These are phyloP conservation scores for Blakeslea trispora DNA, from an alignment of 371 early-diverging fungal genomes.

Conservation along the genomic window DNA sequence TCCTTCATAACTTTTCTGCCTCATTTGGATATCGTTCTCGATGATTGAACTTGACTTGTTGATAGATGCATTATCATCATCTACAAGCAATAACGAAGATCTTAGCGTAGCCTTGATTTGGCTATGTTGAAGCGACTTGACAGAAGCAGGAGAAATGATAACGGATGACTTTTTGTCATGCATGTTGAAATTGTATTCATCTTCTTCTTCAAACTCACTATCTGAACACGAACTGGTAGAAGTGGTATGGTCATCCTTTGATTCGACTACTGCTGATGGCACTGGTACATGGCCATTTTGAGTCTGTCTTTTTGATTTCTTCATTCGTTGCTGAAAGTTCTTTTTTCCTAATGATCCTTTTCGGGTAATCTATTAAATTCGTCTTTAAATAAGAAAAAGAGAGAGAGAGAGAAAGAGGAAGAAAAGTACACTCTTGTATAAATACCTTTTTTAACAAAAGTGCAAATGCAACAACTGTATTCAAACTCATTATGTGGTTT, in stretches of 20 bases:
- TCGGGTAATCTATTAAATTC: slow-evolving; percentile 22
- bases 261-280: not conserved
- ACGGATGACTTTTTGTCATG: slow-evolving; percentile 12
- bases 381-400: not conserved
- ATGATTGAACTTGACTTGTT: not conserved
- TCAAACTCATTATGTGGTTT: slow-evolving; percentile 31
- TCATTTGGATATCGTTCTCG: not conserved
- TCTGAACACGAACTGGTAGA: slow-evolving; percentile 8
- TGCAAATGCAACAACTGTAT: slow-evolving; percentile 36
- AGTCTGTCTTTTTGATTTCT: slow-evolving; percentile 3
- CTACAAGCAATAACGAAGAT: not conserved
- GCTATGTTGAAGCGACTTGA: slow-evolving; percentile 7
- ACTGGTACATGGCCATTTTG: not conserved
- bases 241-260: not conserved
- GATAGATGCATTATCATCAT: not conserved
- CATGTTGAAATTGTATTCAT: not conserved
- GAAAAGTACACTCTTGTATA: slow-evolving; percentile 35
- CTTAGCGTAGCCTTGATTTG: slow-evolving; percentile 5
- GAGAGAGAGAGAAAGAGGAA: not conserved
- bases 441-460: slow-evolving; percentile 39
- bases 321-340: slow-evolving; percentile 5
- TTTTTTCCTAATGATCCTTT: slow-evolving; percentile 23
- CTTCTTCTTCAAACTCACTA: slow-evolving; percentile 12
- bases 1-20: not conserved
- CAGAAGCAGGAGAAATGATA: slow-evolving; percentile 6